Evolutionary conservation across 2,329 filamentous ascomycete genomes (phyloP).

Genomic region (Diaporthe helianthi): DNA sequence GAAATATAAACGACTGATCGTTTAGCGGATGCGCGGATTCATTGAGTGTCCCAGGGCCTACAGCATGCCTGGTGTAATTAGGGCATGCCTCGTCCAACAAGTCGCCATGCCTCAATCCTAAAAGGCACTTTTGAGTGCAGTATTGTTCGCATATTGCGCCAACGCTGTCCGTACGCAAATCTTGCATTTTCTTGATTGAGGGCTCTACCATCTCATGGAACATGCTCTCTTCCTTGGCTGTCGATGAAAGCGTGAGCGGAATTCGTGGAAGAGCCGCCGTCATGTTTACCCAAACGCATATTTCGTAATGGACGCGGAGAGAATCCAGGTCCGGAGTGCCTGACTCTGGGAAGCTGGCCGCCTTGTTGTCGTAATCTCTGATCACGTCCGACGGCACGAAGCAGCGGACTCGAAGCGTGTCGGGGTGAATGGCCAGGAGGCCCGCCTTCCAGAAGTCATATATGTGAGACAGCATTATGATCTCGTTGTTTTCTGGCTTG

Average conservation of each 20-base stretch:
- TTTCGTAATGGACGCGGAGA: neutral
- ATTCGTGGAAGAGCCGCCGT: neutral
- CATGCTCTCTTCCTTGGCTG: neutral
- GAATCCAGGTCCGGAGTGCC: neutral
- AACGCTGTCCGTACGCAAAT: neutral
- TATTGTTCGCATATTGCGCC: neutral
- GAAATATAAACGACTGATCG: neutral
- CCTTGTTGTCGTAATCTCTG: neutral
- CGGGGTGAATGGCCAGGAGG: neutral
- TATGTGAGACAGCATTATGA: neutral
- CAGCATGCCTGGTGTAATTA: neutral
- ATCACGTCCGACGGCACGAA: constrained; percentile 4
- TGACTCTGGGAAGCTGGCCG: neutral
- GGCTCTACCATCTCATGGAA: neutral
- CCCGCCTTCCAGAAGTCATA: neutral
- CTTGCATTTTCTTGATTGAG: neutral
- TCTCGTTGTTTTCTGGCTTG: neutral
- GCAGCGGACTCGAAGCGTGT: neutral
- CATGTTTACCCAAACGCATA: neutral
- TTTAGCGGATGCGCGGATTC: neutral
- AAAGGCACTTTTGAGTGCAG: neutral
- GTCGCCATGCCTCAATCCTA: neutral
- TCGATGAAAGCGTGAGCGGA: neutral
- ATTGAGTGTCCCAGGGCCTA: neutral
- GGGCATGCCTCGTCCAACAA: neutral